These are phyloP conservation scores for Plasmodium coatneyi DNA, from an alignment of 169 alveolate species.

Conservation along the genomic window DNA sequence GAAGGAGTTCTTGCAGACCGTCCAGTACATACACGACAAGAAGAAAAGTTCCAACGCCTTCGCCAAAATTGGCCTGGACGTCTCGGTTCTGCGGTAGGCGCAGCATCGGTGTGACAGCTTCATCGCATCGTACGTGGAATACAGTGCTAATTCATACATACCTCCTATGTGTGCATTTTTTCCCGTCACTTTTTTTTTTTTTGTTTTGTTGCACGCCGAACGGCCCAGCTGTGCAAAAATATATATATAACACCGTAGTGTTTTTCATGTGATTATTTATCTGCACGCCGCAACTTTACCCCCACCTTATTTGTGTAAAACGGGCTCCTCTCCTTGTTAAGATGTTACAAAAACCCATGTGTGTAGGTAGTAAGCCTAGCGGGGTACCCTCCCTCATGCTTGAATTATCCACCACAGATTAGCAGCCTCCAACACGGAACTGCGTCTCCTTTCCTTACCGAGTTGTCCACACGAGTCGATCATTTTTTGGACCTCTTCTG, in stretches of 20 bases:
- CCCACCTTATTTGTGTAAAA: background rate
- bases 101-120: background rate
- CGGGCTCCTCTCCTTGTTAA: background rate
- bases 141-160: background rate
- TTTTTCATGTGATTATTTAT: background rate
- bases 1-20: constrained; percentile 28
- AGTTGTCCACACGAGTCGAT: background rate
- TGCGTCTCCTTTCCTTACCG: constrained; percentile 39
- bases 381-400: constrained; percentile 13
- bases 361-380: background rate
- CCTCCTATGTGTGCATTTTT: background rate
- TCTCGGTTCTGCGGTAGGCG: background rate
- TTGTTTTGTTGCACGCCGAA: background rate
- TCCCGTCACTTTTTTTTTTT: background rate
- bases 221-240: background rate
- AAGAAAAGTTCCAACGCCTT: constrained; percentile 23
- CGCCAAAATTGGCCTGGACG: constrained; percentile 12
- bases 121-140: background rate
- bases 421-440: background rate
- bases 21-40: constrained; percentile 31
- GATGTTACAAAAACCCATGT: background rate
- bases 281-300: constrained; percentile 4
- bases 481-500: constrained; percentile 64
- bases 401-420: background rate
- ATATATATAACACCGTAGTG: background rate